phyloP scores from a whole-genome alignment of 805 yeast genomes.

The Brettanomyces nanus region DNA sequence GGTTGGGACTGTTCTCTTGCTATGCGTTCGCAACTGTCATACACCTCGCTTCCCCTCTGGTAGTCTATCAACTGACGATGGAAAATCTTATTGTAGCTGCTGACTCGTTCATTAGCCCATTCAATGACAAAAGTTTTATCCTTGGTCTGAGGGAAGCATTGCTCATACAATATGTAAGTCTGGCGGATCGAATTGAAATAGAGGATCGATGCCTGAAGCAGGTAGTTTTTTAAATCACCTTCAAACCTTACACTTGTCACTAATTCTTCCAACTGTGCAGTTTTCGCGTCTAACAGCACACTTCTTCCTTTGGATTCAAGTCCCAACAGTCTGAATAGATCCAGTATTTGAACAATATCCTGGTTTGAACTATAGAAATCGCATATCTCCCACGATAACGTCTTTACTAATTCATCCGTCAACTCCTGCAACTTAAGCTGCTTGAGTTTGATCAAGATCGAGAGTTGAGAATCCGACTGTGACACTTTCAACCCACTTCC shows the following conservation, averaged over 20 bases:
- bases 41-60: conserved; percentile 41
- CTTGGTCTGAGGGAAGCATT: conserved; percentile 32
- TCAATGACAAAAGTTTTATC: conserved; percentile 41
- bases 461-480: conserved; percentile 10
- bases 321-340: conserved; percentile 30
- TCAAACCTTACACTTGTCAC: conserved; percentile 43
- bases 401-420: conserved; percentile 13
- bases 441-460: conserved; percentile 9
- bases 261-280: conserved; percentile 37
- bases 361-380: conserved; percentile 12
- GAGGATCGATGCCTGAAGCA: conserved; percentile 55
- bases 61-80: conserved; percentile 63
- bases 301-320: conserved; percentile 41
- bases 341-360: conserved; percentile 16
- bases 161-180: conserved; percentile 46
- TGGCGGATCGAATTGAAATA: conserved; percentile 52
- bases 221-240: conserved; percentile 45
- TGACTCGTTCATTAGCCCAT: conserved; percentile 66
- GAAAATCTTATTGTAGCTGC: conserved; percentile 48
- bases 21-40: conserved; percentile 46
- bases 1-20: conserved; percentile 51
- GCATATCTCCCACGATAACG: conserved; percentile 17
- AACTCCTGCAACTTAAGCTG: conserved; percentile 19
- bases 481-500: conserved; percentile 8
- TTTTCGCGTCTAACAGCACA: conserved; percentile 39